phyloP scores from a whole-genome alignment of 257 asterid species.

The Verbascum thapsus region DNA sequence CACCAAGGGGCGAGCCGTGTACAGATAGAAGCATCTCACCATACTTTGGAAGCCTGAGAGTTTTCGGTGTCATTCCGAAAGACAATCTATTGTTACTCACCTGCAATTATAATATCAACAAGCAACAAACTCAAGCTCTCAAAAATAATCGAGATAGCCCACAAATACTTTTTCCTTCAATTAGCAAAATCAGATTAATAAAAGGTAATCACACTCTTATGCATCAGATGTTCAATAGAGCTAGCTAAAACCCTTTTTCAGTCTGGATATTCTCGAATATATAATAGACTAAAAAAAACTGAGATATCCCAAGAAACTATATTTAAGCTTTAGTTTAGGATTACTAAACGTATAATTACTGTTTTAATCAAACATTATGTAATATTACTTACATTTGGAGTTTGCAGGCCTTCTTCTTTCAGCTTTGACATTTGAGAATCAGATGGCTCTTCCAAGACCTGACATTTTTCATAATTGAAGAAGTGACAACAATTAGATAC shows the following conservation, averaged over 20 bases:
- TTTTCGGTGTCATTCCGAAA: conserved; percentile 79
- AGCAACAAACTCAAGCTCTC: not conserved
- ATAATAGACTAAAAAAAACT: not conserved
- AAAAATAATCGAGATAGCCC: conserved; percentile 14
- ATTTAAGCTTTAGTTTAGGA: not conserved
- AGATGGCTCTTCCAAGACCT: conserved; percentile 73
- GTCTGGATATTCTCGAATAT: not conserved
- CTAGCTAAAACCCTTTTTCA: not conserved
- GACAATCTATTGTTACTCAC: conserved; percentile 59
- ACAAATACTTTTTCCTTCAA: not conserved
- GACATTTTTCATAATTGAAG: conserved; percentile 22
- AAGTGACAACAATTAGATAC: not conserved
- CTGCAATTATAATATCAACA: conserved; percentile 43
- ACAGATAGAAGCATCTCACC: conserved; percentile 93
- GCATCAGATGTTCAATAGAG: conserved; percentile 5
- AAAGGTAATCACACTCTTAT: not conserved
- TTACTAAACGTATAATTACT: not conserved
- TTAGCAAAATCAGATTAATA: conserved; percentile 3
- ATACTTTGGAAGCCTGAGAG: conserved; percentile 68
- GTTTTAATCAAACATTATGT: not conserved
- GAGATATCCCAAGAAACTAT: not conserved
- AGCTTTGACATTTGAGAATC: conserved; percentile 49
- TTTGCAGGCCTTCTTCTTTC: conserved; percentile 69
- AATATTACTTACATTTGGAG: conserved; percentile 69
- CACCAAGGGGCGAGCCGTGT: conserved; percentile 94